Evolutionary conservation across 2,329 filamentous ascomycete species (phyloP).

Genomic region (Sarocladium kiliense): DNA sequence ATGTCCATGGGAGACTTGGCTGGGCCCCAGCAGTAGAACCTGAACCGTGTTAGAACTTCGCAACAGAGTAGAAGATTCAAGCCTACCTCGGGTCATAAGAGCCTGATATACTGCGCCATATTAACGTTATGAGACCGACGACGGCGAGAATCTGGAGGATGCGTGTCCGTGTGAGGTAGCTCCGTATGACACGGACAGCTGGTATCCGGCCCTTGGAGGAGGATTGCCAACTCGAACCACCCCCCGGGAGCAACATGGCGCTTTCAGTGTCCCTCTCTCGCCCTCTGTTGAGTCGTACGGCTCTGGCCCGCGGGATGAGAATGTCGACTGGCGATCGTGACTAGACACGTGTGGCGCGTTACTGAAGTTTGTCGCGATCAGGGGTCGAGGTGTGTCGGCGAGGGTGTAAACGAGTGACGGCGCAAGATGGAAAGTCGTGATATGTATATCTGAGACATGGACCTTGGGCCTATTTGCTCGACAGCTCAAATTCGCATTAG

Average conservation of each 20-base stretch:
- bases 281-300: neutral
- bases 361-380: neutral
- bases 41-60: constrained; percentile 31
- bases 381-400: neutral
- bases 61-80: neutral
- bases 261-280: neutral
- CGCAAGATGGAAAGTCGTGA: neutral
- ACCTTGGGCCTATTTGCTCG: too few species aligned
- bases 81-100: constrained; percentile 86
- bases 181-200: constrained; percentile 65
- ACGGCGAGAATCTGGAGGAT: constrained; percentile 71
- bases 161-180: constrained; percentile 69
- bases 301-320: neutral
- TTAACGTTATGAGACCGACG: constrained; percentile 65
- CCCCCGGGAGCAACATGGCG: constrained; percentile 84
- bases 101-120: constrained; percentile 86
- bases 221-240: constrained; percentile 84
- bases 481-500: neutral
- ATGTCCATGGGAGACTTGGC: constrained; percentile 95
- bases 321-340: neutral
- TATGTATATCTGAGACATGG: too few species aligned
- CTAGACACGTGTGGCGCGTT: neutral
- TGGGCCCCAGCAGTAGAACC: constrained; percentile 96
- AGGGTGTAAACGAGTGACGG: neutral
- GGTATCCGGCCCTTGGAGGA: constrained; percentile 48